These are phyloP conservation scores for Nicotiana undulata DNA, from an alignment of 257 asterid species.

Conservation along the genomic window DNA sequence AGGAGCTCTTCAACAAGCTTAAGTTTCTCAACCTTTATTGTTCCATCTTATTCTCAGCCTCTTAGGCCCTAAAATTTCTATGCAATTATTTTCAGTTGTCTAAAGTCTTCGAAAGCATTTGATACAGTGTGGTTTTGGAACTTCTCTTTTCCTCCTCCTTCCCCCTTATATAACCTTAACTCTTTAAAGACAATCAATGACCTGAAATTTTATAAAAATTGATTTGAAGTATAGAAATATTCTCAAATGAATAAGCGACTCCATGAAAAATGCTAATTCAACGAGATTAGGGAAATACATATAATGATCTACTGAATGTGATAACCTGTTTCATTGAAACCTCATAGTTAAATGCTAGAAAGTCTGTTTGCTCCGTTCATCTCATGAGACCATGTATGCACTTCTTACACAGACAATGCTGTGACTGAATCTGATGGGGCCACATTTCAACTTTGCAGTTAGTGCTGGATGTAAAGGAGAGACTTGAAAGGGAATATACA, in stretches of 20 bases:
- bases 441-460: constrained; percentile 37
- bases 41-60: not conserved
- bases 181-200: not conserved
- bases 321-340: not conserved
- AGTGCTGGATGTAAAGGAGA: constrained; percentile 70
- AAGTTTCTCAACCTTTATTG: not conserved
- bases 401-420: not conserved
- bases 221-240: not conserved
- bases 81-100: not conserved
- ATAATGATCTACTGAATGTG: not conserved
- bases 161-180: not conserved
- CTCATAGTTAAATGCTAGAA: not conserved
- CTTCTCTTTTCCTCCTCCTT: not conserved
- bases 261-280: not conserved
- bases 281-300: not conserved
- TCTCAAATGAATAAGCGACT: not conserved
- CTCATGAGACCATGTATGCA: not conserved
- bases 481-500: constrained; percentile 56
- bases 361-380: not conserved
- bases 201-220: not conserved
- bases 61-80: not conserved
- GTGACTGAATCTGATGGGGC: not conserved
- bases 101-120: not conserved
- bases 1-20: not conserved
- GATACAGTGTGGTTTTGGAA: not conserved